Conservation (phyloP, 345 rosid species). For the Excoecaria cochinchinensis region DNA sequence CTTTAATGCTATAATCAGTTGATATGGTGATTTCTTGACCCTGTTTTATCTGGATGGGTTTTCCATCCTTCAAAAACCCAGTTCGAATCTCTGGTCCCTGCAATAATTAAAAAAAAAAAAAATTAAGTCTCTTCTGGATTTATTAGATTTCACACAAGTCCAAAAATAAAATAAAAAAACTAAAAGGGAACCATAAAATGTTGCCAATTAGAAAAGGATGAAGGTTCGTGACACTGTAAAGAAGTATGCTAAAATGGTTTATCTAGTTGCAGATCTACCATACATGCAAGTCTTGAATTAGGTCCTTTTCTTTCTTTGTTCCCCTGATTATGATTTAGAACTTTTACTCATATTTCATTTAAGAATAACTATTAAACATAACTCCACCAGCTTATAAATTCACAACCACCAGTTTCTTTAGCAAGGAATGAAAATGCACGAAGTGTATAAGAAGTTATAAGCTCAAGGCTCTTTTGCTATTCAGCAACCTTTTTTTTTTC, state of each 20-base stretch:
- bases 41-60: conserved; percentile 24
- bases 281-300: not conserved
- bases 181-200: not conserved
- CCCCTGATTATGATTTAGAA: not conserved
- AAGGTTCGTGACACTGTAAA: not conserved
- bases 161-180: not conserved
- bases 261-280: not conserved
- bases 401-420: not conserved
- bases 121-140: not conserved
- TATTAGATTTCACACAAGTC: not conserved
- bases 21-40: conserved; percentile 85
- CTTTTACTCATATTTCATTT: not conserved
- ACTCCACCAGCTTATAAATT: not conserved
- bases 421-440: not conserved
- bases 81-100: conserved; percentile 35
- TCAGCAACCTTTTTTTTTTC: not conserved
- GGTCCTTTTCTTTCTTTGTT: not conserved
- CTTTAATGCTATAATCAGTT: conserved; percentile 74
- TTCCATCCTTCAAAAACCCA: conserved; percentile 31
- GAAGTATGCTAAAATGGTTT: not conserved
- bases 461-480: not conserved
- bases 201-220: not conserved
- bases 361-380: not conserved
- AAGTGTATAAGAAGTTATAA: not conserved
- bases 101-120: not conserved